Conservation (phyloP, 1,139 yeast species). For the Suhomyces taliae region DNA sequence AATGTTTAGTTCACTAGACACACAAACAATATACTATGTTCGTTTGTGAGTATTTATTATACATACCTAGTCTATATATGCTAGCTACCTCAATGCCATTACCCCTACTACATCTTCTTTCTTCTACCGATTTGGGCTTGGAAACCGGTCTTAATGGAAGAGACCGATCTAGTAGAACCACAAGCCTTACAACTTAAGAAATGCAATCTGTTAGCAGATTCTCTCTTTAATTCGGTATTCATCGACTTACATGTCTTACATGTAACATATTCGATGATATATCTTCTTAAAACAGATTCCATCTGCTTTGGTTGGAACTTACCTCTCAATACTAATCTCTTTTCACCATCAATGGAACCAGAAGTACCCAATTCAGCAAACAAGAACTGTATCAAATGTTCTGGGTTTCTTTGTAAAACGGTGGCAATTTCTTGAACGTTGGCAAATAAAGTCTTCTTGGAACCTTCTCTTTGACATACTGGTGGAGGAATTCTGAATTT, state of each 20-base stretch:
- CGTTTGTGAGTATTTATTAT: neutral
- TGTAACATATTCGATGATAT: slow-evolving; percentile 94
- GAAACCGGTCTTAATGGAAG: slow-evolving; percentile 98
- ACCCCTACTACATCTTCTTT: slow-evolving; percentile 45
- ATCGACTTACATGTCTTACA: slow-evolving; percentile 98
- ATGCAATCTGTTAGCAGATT: slow-evolving; percentile 92
- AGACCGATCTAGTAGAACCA: slow-evolving; percentile 96
- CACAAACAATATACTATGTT: neutral
- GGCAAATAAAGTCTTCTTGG: slow-evolving; percentile 92
- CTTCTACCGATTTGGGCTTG: slow-evolving; percentile 90
- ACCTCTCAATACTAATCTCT: slow-evolving; percentile 95
- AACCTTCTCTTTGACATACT: slow-evolving; percentile 94
- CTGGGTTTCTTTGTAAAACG: slow-evolving; percentile 94
- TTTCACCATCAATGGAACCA: slow-evolving; percentile 97
- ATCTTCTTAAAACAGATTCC: slow-evolving; percentile 94
- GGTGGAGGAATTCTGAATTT: slow-evolving; percentile 99
- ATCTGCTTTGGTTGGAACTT: slow-evolving; percentile 97
- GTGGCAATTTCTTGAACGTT: slow-evolving; percentile 94
- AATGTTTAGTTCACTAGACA: neutral
- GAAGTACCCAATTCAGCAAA: slow-evolving; percentile 99
- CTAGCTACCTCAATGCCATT: neutral
- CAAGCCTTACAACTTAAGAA: slow-evolving; percentile 97
- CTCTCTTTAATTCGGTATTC: slow-evolving; percentile 94
- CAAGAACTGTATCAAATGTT: slow-evolving; percentile 92
- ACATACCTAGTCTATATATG: neutral